Evolutionary conservation across 331 rosid genomes (phyloP).

Genomic region (Dryas integrifolia): DNA sequence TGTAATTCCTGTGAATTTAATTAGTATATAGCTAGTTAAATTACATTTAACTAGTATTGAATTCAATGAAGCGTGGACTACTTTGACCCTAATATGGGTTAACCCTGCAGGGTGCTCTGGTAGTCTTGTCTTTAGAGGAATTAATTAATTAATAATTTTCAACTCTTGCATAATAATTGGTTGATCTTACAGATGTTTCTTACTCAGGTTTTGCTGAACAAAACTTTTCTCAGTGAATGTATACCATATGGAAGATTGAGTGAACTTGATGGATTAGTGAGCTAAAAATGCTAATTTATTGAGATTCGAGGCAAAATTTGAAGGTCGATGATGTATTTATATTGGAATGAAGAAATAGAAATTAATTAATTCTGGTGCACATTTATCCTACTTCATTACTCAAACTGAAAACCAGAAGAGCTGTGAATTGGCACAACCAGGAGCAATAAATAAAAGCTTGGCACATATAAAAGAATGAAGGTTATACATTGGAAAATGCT

Average conservation of each 20-base stretch:
- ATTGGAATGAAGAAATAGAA: constrained; percentile 6
- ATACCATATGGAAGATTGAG: background rate
- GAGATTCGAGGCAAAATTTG: background rate
- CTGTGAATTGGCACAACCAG: background rate
- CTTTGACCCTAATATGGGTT: background rate
- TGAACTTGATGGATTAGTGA: background rate
- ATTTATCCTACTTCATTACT: background rate
- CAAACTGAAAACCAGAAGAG: background rate
- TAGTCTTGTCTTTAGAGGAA: background rate
- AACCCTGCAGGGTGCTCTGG: too few species aligned
- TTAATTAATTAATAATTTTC: too few species aligned
- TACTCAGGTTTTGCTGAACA: constrained; percentile 5
- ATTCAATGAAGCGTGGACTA: background rate
- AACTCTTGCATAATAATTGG: background rate
- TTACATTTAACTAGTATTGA: background rate
- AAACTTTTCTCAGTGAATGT: background rate
- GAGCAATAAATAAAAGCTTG: background rate
- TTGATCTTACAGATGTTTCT: background rate
- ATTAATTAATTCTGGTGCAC: constrained; percentile 5
- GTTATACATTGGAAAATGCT: background rate
- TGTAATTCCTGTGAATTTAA: background rate
- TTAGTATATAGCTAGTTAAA: background rate
- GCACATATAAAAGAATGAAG: background rate
- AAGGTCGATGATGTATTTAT: constrained; percentile 4
- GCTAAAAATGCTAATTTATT: constrained; percentile 9